Percentiles rank a stretch among this genome's conserved stretches.
phyloP scores from a whole-genome alignment of 1,139 yeast genomes.

The Kurtzmaniella quercitrusa region DNA sequence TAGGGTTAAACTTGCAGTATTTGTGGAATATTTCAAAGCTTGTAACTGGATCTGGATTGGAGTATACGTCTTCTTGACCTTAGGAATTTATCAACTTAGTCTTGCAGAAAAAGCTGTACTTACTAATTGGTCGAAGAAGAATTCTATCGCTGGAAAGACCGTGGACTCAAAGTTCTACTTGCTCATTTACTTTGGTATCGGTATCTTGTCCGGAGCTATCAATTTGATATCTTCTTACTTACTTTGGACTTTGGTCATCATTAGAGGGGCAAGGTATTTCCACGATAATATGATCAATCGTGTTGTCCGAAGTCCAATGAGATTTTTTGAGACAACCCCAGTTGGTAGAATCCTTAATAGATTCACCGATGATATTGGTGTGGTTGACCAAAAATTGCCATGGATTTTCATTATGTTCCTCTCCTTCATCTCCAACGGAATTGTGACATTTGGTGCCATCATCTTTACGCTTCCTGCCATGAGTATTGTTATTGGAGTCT shows the following conservation, averaged over 20 bases:
- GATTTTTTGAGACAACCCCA: constrained; percentile 30
- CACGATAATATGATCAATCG: constrained; percentile 24
- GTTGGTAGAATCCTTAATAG: constrained; percentile 27
- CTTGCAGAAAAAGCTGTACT: constrained; percentile 21
- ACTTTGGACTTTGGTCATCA: constrained; percentile 25
- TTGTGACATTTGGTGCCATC: constrained; percentile 18
- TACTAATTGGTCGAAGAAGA: constrained; percentile 24
- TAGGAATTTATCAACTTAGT: constrained; percentile 14
- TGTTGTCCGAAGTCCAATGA: constrained; percentile 27
- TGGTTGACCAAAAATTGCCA: constrained; percentile 21
- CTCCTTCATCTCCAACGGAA: constrained; percentile 11
- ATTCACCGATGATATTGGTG: constrained; percentile 24
- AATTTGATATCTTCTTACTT: constrained; percentile 20
- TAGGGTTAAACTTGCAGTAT: constrained; percentile 19
- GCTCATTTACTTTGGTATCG: constrained; percentile 17
- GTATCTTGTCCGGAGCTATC: constrained; percentile 20
- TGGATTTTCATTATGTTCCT: constrained; percentile 22
- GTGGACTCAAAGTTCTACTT: constrained; percentile 16
- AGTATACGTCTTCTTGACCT: constrained; percentile 17
- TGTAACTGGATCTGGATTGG: constrained; percentile 21
- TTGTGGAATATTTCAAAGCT: constrained; percentile 23
- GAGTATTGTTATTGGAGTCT: constrained; percentile 15
- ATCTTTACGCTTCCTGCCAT: constrained; percentile 21
- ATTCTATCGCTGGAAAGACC: constrained; percentile 18
- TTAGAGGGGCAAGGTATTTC: constrained; percentile 21